Evolutionary conservation across 139 green algal species (phyloP).

Genomic region (Volvox reticuliferus): DNA sequence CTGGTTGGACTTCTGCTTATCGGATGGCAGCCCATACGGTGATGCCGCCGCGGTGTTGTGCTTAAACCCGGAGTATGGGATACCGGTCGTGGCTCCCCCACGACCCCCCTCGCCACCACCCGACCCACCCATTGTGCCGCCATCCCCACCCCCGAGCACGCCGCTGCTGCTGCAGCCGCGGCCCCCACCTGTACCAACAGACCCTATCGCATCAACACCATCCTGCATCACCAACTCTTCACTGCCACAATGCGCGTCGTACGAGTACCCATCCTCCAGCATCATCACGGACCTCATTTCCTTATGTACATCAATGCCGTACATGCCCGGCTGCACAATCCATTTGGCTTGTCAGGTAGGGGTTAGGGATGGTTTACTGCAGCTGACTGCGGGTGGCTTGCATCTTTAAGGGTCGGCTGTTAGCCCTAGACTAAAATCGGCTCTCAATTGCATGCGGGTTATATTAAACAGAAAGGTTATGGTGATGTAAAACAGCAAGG

Average conservation of each 20-base stretch:
- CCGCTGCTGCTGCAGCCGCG: background rate
- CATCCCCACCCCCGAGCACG: background rate
- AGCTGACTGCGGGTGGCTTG: too few relatives aligned
- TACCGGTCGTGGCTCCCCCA: background rate
- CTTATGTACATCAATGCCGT: conserved; percentile 43
- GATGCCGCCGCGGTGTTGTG: conserved; percentile 2
- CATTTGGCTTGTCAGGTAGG: conserved; percentile 18
- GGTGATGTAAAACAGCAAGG: too few relatives aligned
- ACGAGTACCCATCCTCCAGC: background rate
- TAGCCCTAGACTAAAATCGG: too few relatives aligned
- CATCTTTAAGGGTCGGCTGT: too few relatives aligned
- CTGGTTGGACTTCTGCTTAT: background rate
- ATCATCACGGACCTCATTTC: conserved; percentile 1
- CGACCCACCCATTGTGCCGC: background rate
- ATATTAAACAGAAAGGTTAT: too few relatives aligned
- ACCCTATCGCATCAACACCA: background rate
- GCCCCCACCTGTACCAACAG: background rate
- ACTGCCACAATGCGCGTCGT: background rate
- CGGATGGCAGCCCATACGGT: background rate
- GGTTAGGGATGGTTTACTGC: too few relatives aligned
- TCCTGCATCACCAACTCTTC: background rate
- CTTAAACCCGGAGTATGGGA: too few relatives aligned
- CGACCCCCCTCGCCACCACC: conserved; percentile 7
- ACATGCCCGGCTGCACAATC: conserved; percentile 52
- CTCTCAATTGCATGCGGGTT: too few relatives aligned